Conservation (phyloP, 2,329 filamentous ascomycete genomes). For the Botrytis sinoallii region DNA sequence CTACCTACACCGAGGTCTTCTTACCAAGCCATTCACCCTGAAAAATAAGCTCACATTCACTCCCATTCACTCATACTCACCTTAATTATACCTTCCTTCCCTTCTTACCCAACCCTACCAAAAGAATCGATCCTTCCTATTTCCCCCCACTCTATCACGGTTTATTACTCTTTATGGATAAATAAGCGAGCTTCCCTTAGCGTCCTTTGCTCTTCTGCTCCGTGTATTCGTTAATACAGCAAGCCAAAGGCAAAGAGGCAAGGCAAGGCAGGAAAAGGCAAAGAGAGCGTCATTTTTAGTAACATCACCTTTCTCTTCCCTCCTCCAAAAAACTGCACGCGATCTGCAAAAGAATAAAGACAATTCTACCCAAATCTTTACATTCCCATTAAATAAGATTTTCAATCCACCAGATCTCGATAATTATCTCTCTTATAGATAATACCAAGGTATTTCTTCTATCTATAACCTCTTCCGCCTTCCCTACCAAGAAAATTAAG, state of each 20-base stretch:
- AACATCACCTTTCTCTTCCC: conserved; percentile 1
- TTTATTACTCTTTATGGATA: conserved; percentile 8
- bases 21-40: background rate
- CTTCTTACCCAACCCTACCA: background rate
- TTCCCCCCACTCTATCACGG: background rate
- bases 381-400: background rate
- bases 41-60: background rate
- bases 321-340: conserved; percentile 16
- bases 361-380: conserved; percentile 14
- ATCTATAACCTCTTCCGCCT: conserved; percentile 1
- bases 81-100: background rate
- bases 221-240: background rate
- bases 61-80: background rate
- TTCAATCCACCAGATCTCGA: background rate
- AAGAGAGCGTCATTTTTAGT: conserved; percentile 17
- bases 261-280: background rate
- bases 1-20: background rate
- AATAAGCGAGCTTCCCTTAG: conserved; percentile 14
- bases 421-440: conserved; percentile 9
- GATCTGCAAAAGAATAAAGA: conserved; percentile 5
- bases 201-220: background rate
- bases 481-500: background rate
- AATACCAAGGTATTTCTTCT: conserved; percentile 1
- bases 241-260: background rate
- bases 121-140: background rate